Base-by-base conservation (phyloP, 2,329 filamentous ascomycete genomes). In the Arthroderma sp. region DNA sequence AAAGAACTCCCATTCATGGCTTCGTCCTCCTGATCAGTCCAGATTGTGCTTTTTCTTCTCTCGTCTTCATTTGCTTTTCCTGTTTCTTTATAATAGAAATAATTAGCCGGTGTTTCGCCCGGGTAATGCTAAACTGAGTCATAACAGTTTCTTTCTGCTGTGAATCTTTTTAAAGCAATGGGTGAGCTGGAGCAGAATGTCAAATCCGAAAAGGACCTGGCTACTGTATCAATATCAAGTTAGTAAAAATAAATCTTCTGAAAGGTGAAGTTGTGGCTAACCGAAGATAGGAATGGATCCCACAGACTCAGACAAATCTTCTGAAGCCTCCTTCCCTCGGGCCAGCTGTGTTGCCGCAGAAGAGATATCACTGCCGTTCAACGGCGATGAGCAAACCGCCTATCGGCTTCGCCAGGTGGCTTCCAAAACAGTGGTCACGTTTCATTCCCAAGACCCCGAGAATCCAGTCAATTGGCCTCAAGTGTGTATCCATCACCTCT, bases 341-440 rank as follows among this genome's bases (percentile, higher is more conserved):
- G 11, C 8, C 11, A 11, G 11, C 11, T 11, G 8, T 34, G 11
- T 34, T 34, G 8, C 32, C 32, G 2, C 8, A 9, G 8, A 34
- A 11, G 8, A 8, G 11, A 11, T 34, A 8, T 34, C 32, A 11
- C 11, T 11, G 11, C 32, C 32, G 8, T 9, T 34, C 8, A 34
- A 8, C 3, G 32, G 8, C 32, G 11, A 34, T 3, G 36, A 8
- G 8, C 31, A 31, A 15, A 44, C 47, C 4, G 4, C 29, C 15
- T 53, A 55, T 46, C 54, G 55, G 42, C 60, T 61, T 36, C 57
- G 58, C n/a, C 53, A 49, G n/a, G 50, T 62, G 29, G 57, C 57
- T 10, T 62, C 61, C 6, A 63, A 63, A 46, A 62, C 57, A 4
- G 49, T 63, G 10, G 56, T 63, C 3, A 57, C 59, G 0, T 63